phyloP scores from a whole-genome alignment of 2,329 filamentous ascomycete genomes.

The Geosmithia morbida region DNA sequence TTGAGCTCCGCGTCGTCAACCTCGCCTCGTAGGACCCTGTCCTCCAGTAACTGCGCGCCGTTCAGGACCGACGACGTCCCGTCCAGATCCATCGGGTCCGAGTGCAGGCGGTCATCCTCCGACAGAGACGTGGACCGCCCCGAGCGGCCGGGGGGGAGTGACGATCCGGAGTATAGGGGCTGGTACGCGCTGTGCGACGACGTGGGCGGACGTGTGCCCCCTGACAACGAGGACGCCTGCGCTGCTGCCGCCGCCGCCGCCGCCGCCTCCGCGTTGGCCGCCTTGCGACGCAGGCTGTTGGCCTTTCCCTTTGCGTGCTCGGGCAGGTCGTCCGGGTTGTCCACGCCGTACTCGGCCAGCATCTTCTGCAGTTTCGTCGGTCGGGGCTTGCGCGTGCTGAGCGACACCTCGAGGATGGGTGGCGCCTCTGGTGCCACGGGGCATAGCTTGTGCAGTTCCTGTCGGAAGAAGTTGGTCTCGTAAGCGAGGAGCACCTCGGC shows the following conservation, averaged over 20 bases:
- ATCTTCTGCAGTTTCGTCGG: slow-evolving; percentile 96
- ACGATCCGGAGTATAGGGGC: not conserved
- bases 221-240: not conserved
- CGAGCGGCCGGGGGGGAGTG: slow-evolving; percentile 12
- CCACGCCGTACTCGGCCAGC: slow-evolving; percentile 74
- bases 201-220: not conserved
- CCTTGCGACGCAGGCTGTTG: slow-evolving; percentile 58
- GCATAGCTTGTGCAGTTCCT: slow-evolving; percentile 89
- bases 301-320: slow-evolving; percentile 69
- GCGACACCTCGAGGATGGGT: slow-evolving; percentile 71
- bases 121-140: slow-evolving; percentile 3
- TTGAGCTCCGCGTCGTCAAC: slow-evolving; percentile 30
- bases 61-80: slow-evolving; percentile 18
- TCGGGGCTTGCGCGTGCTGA: slow-evolving; percentile 87
- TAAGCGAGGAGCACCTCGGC: slow-evolving; percentile 82
- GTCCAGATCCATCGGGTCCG: slow-evolving; percentile 25
- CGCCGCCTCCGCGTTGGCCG: slow-evolving; percentile 40
- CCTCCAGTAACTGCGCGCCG: slow-evolving; percentile 29
- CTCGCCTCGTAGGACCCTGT: slow-evolving; percentile 31
- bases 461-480: slow-evolving; percentile 96
- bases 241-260: slow-evolving; percentile 16
- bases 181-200: not conserved
- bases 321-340: slow-evolving; percentile 81
- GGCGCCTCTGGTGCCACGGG: slow-evolving; percentile 79
- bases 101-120: slow-evolving; percentile 11